Evolutionary conservation across 1,284 basidiomycete species (phyloP).

Genomic region (Cryptococcus sp.): DNA sequence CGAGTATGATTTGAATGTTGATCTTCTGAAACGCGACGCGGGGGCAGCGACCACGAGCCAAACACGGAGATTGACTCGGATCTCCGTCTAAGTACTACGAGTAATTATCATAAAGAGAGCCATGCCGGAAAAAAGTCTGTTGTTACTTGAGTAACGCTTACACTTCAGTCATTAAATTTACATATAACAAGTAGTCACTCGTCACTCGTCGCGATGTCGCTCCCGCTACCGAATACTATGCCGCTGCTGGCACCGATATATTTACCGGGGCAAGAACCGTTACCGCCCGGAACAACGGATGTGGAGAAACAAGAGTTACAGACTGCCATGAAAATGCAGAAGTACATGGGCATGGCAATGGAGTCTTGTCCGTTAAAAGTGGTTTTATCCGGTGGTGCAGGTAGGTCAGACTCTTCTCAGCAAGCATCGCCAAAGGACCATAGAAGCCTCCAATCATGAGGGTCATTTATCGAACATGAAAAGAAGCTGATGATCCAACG

Average conservation of each 20-base stretch:
- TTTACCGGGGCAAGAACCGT: conserved; percentile 55
- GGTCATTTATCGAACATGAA: too few relatives aligned
- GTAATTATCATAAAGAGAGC: too few relatives aligned
- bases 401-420: conserved; percentile 59
- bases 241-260: conserved; percentile 50
- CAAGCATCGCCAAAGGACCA: too few relatives aligned
- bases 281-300: conserved; percentile 78
- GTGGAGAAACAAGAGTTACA: conserved; percentile 70
- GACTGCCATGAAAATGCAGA: conserved; percentile 73
- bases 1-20: too few relatives aligned
- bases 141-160: too few relatives aligned
- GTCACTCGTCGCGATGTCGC: neutral
- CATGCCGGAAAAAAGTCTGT: too few relatives aligned
- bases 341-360: conserved; percentile 68
- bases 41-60: too few relatives aligned
- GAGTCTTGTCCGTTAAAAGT: conserved; percentile 85
- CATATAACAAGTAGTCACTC: neutral
- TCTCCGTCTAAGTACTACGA: too few relatives aligned
- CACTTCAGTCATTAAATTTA: neutral
- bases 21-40: too few relatives aligned
- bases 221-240: conserved; percentile 15
- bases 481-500: neutral
- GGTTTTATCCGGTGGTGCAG: conserved; percentile 72
- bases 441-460: neutral
- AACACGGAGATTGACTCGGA: too few relatives aligned